phyloP scores from a whole-genome alignment of 768 basidiomycete genomes.

The Plicaturopsis crispa region DNA sequence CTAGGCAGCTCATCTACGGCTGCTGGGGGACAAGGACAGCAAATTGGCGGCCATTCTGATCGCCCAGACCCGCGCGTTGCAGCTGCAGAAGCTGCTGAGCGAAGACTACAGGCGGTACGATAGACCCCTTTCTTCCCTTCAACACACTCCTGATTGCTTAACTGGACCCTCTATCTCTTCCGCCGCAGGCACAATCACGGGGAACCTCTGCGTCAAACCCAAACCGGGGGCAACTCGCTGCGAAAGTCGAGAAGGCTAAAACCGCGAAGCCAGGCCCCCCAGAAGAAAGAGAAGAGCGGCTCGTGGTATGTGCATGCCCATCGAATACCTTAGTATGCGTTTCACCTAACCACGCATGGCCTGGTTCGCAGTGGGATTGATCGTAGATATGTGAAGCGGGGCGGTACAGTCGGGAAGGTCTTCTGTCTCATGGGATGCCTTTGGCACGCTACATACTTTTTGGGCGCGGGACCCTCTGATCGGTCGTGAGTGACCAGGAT shows the following conservation, averaged over 20 bases:
- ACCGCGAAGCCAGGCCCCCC: constrained; percentile 26
- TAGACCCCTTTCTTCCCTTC: neutral
- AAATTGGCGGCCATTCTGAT: neutral
- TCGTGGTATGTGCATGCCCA: constrained; percentile 34
- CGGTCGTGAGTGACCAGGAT: no score
- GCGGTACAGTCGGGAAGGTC: constrained; percentile 16
- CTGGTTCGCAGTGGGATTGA: constrained; percentile 35
- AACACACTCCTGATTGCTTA: neutral
- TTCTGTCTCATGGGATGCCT: no score
- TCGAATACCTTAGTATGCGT: constrained; percentile 8
- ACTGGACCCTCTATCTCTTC: neutral
- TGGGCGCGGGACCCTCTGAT: no score
- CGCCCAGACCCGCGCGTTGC: constrained; percentile 12
- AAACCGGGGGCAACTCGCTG: constrained; percentile 35
- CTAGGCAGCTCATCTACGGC: constrained; percentile 6
- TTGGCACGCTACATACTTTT: no score
- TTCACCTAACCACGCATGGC: constrained; percentile 2
- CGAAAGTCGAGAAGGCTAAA: constrained; percentile 32
- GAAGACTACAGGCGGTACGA: constrained; percentile 23
- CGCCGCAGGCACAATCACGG: constrained; percentile 29
- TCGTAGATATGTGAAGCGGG: constrained; percentile 14
- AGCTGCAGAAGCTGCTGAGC: constrained; percentile 27
- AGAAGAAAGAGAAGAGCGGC: constrained; percentile 28
- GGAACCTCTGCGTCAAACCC: constrained; percentile 37
- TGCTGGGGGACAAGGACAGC: no score